These are phyloP conservation scores for Coniferiporia weirii DNA, from an alignment of 1,284 basidiomycete genomes.

Conservation along the genomic window DNA sequence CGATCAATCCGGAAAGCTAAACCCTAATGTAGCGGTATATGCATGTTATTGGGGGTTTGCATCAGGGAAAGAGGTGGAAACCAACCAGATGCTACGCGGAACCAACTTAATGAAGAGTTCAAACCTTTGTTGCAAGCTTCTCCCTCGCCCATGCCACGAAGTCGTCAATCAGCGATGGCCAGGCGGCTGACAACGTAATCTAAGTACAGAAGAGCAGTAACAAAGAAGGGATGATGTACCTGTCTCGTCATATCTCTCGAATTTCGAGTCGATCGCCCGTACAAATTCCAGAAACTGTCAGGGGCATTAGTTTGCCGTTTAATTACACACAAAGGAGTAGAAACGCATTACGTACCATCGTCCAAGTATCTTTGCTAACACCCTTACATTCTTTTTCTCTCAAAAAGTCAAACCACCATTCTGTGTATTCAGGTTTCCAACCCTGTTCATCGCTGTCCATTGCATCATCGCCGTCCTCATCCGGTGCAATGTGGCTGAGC, in stretches of 20 bases:
- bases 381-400: conserved; percentile 69
- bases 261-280: conserved; percentile 74
- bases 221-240: conserved; percentile 41
- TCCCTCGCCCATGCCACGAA: conserved; percentile 71
- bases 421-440: conserved; percentile 65
- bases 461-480: conserved; percentile 36
- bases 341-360: conserved; percentile 53
- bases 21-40: no score
- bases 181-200: conserved; percentile 57
- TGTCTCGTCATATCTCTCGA: conserved; percentile 81
- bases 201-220: neutral
- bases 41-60: neutral
- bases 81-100: neutral
- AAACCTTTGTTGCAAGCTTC: conserved; percentile 4
- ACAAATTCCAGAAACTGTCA: conserved; percentile 77
- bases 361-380: conserved; percentile 93
- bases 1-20: no score
- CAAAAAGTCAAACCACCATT: conserved; percentile 85
- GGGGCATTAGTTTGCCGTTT: neutral
- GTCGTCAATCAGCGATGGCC: conserved; percentile 87
- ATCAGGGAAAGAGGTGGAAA: neutral
- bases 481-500: conserved; percentile 42
- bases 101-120: neutral
- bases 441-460: conserved; percentile 40
- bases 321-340: neutral